phyloP scores from a whole-genome alignment of 441 rosid species.

The Mallotus repandus region DNA sequence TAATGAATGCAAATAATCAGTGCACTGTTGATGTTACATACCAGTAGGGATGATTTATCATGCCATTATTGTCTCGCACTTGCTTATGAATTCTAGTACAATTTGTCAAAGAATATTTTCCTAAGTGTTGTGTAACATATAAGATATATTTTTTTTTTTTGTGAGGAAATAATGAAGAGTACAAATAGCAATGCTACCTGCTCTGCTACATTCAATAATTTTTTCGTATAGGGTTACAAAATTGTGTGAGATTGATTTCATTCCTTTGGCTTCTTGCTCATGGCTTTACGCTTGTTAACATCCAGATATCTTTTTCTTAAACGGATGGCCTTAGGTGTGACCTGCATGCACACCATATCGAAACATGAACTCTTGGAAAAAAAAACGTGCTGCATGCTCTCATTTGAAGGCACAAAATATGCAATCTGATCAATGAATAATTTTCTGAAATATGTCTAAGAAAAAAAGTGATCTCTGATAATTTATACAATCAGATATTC shows the following conservation, averaged over 20 bases:
- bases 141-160: neutral
- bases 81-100: neutral
- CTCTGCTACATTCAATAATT: slow-evolving; percentile 6
- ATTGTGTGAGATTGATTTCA: slow-evolving; percentile 27
- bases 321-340: slow-evolving; percentile 85
- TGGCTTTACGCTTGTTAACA: slow-evolving; percentile 83
- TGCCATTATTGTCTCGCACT: neutral
- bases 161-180: slow-evolving; percentile 4
- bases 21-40: neutral
- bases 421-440: neutral
- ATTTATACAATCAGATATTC: neutral
- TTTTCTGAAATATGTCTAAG: neutral
- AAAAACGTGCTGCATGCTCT: neutral
- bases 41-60: neutral
- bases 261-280: slow-evolving; percentile 78
- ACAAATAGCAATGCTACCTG: neutral
- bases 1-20: neutral
- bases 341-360: slow-evolving; percentile 44
- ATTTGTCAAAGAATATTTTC: slow-evolving; percentile 8
- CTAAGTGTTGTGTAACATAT: neutral
- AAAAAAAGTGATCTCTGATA: neutral
- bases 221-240: slow-evolving; percentile 13
- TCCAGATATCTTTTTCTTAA: slow-evolving; percentile 83
- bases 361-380: neutral
- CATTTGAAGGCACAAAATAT: neutral